Evolutionary conservation across 805 yeast species (phyloP), one percentile per base, ranked within the genome.

Genomic region (Cyberlindnera mrakii): DNA sequence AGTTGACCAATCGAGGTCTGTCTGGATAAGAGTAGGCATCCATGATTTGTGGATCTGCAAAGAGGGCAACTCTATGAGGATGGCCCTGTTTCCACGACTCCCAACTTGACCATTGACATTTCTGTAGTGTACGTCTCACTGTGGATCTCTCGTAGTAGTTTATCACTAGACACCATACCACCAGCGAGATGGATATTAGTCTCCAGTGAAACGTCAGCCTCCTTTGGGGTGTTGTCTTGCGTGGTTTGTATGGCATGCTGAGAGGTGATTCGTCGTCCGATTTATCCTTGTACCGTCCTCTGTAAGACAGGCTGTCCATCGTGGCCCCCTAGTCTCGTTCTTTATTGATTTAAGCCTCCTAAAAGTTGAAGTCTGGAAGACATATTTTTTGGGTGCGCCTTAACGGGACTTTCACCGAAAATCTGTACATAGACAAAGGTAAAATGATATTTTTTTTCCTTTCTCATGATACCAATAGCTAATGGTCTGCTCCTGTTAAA

Each of bases 21-120:
- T 76, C 80, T 0, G 95, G 95, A 59, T 93, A 93, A 0, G 98
- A 85, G 62, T 85, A 78, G 20, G 72, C 83, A 58, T 93, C 99
- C 55, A 93, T 83, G 35, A 93, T 71, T 61, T 93, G 99, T 0
- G 99, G 99, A 58, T 93, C 99, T 0, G 97, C 98, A 30, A 87
- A 71, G 11, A 93, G 49, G 1, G 76, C 76, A 25, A 85, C 68
- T 44, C 77, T 61, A 54, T 77, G 78, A 2, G 77, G 72, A 1
- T 46, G 47, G 3, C 57, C 55, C 3, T 50, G 54, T 20, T 55
- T 46, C 86, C 87, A 80, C 5, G 61, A 37, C 50, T 82, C 88
- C 90, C 91, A 84, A 0, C 58, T 59, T 2, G 62, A 54, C 96
- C 96, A 89, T 5, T 62, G 51, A 55, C 89, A 83, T 25, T 58